A percentile compares a stretch with the other conserved stretches of the same genome.
Conservation (phyloP, 2,329 filamentous ascomycete species). For the Colletotrichum endophyticum region DNA sequence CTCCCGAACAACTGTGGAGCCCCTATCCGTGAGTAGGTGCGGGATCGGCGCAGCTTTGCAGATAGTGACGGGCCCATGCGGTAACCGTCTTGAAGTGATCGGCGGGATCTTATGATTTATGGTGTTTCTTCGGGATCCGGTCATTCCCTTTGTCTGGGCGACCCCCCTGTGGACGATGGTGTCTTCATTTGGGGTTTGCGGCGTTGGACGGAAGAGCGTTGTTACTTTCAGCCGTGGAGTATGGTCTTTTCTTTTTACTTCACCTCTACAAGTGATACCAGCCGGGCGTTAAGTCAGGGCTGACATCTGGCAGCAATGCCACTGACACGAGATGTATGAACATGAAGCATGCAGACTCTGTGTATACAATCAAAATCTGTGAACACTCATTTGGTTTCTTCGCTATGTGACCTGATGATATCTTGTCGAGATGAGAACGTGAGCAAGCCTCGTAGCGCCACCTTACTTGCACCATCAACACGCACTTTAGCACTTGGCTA, state of each 20-base stretch:
- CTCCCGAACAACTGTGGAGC: slow-evolving; percentile 11
- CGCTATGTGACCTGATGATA: not conserved
- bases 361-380: not conserved
- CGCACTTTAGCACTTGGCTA: slow-evolving; percentile 5
- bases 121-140: not conserved
- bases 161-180: not conserved
- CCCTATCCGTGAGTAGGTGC: not conserved
- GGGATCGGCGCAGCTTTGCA: not conserved
- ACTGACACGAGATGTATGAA: not conserved
- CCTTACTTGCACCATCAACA: not conserved
- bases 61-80: not conserved
- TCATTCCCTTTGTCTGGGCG: not conserved
- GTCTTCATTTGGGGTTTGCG: not conserved
- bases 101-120: not conserved
- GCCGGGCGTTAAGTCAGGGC: not conserved
- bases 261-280: not conserved
- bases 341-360: not conserved
- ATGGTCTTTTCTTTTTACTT: not conserved
- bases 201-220: not conserved
- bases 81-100: not conserved
- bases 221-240: not conserved
- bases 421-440: not conserved
- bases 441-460: not conserved
- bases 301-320: not conserved
- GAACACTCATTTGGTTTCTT: not conserved